Evolutionary conservation across 495 filamentous ascomycete species (phyloP).

Genomic region (Annulohypoxylon nitens): DNA sequence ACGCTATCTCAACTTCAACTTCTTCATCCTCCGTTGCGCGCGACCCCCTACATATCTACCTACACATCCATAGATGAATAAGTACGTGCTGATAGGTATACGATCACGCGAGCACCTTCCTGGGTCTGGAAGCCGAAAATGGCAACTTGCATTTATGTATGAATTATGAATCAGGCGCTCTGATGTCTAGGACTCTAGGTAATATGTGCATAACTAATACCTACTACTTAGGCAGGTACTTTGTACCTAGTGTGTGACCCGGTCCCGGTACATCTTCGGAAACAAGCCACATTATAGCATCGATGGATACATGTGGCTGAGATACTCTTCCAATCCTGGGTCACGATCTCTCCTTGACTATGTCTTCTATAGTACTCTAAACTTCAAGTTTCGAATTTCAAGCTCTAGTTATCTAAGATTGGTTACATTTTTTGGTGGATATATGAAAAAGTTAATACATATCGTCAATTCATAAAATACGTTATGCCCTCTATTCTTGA

Average conservation of each 20-base stretch:
- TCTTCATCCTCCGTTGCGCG: too few species aligned
- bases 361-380: too few species aligned
- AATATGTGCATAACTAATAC: too few species aligned
- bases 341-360: too few species aligned
- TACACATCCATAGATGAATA: not conserved
- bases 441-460: not conserved
- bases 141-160: not conserved
- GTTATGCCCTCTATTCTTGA: not conserved
- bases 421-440: not conserved
- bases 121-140: not conserved
- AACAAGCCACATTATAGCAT: not conserved
- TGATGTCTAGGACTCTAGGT: not conserved
- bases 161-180: not conserved
- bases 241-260: not conserved
- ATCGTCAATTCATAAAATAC: not conserved
- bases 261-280: not conserved
- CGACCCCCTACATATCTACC: too few species aligned
- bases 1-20: too few species aligned
- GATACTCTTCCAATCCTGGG: not conserved
- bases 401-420: not conserved
- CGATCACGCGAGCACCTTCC: conserved; percentile 6
- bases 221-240: too few species aligned
- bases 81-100: not conserved
- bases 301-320: not conserved
- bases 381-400: too few species aligned